phyloP scores from a whole-genome alignment of 2,329 filamentous ascomycete species.

The Myriosclerotinia duriaeana region DNA sequence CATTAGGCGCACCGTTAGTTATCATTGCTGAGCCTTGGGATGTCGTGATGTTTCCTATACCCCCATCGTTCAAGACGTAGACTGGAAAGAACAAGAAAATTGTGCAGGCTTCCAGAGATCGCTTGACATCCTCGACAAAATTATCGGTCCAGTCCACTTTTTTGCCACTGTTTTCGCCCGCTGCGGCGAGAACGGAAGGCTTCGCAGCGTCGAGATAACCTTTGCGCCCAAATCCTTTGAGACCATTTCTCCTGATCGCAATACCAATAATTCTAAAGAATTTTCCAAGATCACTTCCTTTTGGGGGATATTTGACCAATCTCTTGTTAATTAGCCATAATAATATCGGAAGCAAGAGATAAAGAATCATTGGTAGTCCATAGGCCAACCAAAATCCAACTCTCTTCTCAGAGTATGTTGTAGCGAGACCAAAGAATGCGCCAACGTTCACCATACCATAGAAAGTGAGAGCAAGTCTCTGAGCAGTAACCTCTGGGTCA shows the following conservation, averaged over 20 bases:
- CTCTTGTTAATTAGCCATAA: slow-evolving; percentile 45
- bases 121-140: slow-evolving; percentile 75
- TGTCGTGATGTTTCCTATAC: slow-evolving; percentile 51
- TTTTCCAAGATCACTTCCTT: slow-evolving; percentile 48
- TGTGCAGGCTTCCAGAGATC: slow-evolving; percentile 66
- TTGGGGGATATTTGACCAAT: slow-evolving; percentile 47
- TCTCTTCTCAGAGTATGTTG: slow-evolving; percentile 47
- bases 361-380: slow-evolving; percentile 55
- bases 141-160: slow-evolving; percentile 76
- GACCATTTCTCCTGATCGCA: slow-evolving; percentile 54
- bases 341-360: slow-evolving; percentile 55
- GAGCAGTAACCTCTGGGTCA: slow-evolving; percentile 57
- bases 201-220: slow-evolving; percentile 68
- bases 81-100: slow-evolving; percentile 60
- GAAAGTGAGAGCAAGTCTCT: slow-evolving; percentile 51
- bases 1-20: slow-evolving; percentile 72
- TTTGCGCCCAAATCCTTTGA: slow-evolving; percentile 49
- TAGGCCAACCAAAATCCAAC: slow-evolving; percentile 52
- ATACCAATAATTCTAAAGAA: slow-evolving; percentile 46
- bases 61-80: slow-evolving; percentile 43
- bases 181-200: slow-evolving; percentile 62
- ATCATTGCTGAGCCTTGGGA: slow-evolving; percentile 61
- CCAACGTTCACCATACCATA: slow-evolving; percentile 71
- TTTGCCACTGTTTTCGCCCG: slow-evolving; percentile 41
- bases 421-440: slow-evolving; percentile 49